Evolutionary conservation across 2,329 filamentous ascomycete genomes (phyloP), one percentile per base, ranked within the genome.

Genomic region (Colletotrichum filicis): DNA sequence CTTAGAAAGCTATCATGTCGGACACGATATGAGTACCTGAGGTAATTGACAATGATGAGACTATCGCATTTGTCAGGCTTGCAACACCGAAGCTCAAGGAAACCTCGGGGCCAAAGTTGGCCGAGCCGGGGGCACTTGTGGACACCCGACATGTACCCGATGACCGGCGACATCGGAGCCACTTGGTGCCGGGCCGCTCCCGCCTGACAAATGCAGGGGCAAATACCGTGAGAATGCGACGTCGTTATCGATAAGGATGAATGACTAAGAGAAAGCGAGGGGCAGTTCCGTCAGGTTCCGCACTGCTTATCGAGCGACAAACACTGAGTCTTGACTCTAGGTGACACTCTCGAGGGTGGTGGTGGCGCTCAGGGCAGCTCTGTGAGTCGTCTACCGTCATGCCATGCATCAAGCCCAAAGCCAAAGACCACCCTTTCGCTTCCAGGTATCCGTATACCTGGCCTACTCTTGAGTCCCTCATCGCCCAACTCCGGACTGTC

Each of bases 181-280:
- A 57, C 60, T 61, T 56, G 57, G 26, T 65, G 26, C 60, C 66
- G 60, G 68, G 69, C 69, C 66, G 66, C 58, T 57, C 60, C 70
- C 55, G 59, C 46, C 60, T 70, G 66, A 70, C 70, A 73, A 73
- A 73, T 70, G 55, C 60, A 65, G 67, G 67, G 53, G 53, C 66
- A 22, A 59, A 35, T 4, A 6, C 3, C 4, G 7, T 26, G 14
- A 22, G n/a, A 52, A 28, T 28, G 24, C 5, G 16, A 28, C 16
- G 16, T 11, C 52, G 24, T 8, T 69, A 69, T 69, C 69, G 69
- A 72, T 69, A 72, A 69, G 30, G 8, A 2, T 9, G 1, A 28
- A 30, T 70, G 60, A 68, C 52, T 57, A 57, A 61, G 61, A n/a
- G 16, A 22, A 22, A 14, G 6, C 7, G 22, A 28, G 24, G 57